Conservation (phyloP, 78 protist species). For the Dictyostelium firmibasis region DNA sequence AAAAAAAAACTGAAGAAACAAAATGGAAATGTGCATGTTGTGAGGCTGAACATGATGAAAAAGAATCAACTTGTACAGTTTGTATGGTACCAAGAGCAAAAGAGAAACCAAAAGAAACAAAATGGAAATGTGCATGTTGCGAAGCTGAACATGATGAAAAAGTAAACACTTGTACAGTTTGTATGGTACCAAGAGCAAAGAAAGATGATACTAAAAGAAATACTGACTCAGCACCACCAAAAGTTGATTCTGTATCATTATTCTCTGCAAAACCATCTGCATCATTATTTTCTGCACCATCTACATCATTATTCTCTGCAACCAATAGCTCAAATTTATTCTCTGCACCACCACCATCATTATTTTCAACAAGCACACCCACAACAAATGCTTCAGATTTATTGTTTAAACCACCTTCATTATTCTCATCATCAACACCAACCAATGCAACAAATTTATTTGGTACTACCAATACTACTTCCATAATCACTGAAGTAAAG, state of each 20-base stretch:
- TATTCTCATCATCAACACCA: conserved; percentile 11
- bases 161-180: not conserved
- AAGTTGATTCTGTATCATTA: not conserved
- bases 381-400: not conserved
- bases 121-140: conserved; percentile 17
- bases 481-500: not conserved
- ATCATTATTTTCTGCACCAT: not conserved
- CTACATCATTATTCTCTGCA: not conserved
- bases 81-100: conserved; percentile 18
- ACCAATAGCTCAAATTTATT: not conserved
- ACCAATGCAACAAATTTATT: not conserved
- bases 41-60: conserved; percentile 2
- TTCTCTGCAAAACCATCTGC: not conserved
- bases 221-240: not conserved
- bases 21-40: conserved; percentile 17
- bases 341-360: not conserved
- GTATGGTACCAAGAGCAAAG: conserved; percentile 29
- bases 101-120: not conserved
- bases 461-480: not conserved
- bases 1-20: not conserved
- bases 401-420: not conserved
- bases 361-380: not conserved
- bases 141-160: not conserved
- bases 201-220: not conserved
- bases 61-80: not conserved